phyloP scores from a whole-genome alignment of 169 alveolate species.

The Plasmodium coatneyi region DNA sequence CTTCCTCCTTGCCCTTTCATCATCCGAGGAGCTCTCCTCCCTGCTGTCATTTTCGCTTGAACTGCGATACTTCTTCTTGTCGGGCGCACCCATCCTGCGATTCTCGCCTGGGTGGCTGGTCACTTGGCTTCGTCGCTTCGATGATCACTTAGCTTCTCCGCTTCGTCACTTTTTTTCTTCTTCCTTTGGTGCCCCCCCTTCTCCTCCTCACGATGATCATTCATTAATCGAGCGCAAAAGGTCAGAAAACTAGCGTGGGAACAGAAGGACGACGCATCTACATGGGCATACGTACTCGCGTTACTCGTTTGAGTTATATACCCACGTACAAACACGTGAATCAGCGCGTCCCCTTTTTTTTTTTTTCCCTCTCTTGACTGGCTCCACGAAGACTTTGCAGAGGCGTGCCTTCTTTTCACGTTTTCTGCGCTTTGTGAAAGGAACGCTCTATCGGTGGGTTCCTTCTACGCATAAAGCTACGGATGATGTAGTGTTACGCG shows the following conservation, averaged over 20 bases:
- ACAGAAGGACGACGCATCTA: not conserved
- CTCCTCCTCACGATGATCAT: not conserved
- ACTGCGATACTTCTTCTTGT: constrained; percentile 26
- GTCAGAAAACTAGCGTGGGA: not conserved
- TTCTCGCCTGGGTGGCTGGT: not conserved
- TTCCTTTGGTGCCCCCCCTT: not conserved
- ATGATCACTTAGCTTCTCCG: not conserved
- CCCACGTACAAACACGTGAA: not conserved
- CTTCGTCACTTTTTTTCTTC: not conserved
- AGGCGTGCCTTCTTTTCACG: not conserved
- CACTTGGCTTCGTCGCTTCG: not conserved
- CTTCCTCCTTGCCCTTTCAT: constrained; percentile 6
- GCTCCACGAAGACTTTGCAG: not conserved
- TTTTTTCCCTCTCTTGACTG: not conserved
- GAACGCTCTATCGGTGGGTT: not conserved
- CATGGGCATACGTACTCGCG: not conserved
- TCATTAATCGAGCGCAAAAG: not conserved
- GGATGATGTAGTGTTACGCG: not conserved
- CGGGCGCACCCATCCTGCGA: not conserved
- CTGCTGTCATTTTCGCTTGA: not conserved
- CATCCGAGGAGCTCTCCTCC: constrained; percentile 15
- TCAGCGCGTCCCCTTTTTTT: not conserved
- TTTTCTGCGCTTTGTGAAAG: not conserved
- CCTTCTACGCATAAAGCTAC: not conserved
- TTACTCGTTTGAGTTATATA: not conserved